Conservation (phyloP, 2,329 filamentous ascomycete genomes). For the Fusarium nelsonii region DNA sequence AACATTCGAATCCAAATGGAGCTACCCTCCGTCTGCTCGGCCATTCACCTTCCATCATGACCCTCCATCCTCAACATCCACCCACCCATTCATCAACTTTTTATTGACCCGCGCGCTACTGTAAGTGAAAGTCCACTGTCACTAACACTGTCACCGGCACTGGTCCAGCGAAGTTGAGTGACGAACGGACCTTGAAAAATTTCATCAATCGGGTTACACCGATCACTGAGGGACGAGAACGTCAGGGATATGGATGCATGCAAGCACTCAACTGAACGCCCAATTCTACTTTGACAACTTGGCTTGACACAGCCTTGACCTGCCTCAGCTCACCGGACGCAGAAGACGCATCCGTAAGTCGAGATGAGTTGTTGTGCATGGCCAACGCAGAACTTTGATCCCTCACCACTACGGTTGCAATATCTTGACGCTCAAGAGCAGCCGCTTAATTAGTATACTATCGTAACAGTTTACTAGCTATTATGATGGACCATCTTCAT, state of each 20-base stretch:
- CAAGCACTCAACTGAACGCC: conserved; percentile 41
- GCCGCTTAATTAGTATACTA: neutral
- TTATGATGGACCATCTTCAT: neutral
- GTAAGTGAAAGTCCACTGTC: conserved; percentile 1
- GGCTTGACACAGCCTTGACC: conserved; percentile 4
- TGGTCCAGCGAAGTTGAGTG: conserved; percentile 10
- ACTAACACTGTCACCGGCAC: neutral
- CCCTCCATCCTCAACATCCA: conserved; percentile 32
- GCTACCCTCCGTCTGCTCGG: conserved; percentile 6
- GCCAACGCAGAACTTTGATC: conserved; percentile 25
- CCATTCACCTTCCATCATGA: conserved; percentile 35
- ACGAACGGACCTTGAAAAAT: conserved; percentile 23
- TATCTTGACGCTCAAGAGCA: neutral
- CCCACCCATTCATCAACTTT: conserved; percentile 33
- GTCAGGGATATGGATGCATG: conserved; percentile 24
- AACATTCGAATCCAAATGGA: conserved; percentile 12
- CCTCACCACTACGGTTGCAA: conserved; percentile 1
- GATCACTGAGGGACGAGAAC: conserved; percentile 22
- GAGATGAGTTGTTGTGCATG: conserved; percentile 44
- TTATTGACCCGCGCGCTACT: conserved; percentile 44
- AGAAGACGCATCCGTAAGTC: conserved; percentile 16
- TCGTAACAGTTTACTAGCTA: neutral
- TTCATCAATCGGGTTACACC: conserved; percentile 35
- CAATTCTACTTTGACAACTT: conserved; percentile 34
- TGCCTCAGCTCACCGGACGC: conserved; percentile 36